phyloP scores from a whole-genome alignment of 108 stramenopile species.

The Nitzschia sp. region DNA sequence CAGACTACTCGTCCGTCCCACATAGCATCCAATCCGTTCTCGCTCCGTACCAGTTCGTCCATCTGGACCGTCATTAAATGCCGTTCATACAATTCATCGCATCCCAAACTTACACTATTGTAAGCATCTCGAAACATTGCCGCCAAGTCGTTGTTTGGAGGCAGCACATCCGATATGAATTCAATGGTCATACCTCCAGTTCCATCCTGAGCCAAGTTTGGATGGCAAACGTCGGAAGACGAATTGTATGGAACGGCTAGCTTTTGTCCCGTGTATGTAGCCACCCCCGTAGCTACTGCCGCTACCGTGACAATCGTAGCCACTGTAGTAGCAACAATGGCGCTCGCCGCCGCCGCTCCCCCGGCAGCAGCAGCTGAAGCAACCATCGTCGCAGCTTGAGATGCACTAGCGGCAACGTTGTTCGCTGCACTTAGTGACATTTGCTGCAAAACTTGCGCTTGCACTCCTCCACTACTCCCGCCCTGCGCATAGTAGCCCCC shows the following conservation, averaged over 20 bases:
- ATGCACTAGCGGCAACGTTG: slow-evolving; percentile 2
- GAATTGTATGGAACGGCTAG: background rate
- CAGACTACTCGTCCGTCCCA: slow-evolving; percentile 3
- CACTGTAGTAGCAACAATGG: background rate
- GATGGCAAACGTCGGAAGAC: background rate
- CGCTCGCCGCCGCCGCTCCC: slow-evolving; percentile 1
- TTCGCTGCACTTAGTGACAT: slow-evolving; percentile 13
- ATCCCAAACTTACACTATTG: slow-evolving; percentile 8
- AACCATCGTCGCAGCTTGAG: background rate
- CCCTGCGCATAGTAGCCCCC: background rate
- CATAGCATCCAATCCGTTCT: background rate
- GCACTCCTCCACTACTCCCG: background rate
- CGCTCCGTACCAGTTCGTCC: background rate
- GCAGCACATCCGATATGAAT: background rate
- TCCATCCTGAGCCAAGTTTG: background rate
- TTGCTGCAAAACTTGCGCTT: slow-evolving; percentile 4
- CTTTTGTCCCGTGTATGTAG: background rate
- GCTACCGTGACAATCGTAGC: slow-evolving; percentile 1
- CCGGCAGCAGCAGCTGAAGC: background rate
- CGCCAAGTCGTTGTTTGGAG: background rate
- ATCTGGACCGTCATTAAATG: background rate
- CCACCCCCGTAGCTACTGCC: background rate
- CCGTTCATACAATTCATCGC: slow-evolving; percentile 4
- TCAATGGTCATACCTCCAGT: background rate
- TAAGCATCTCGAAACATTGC: slow-evolving; percentile 12